Conservation (phyloP, 257 asterid species). For the Verbascum thapsus region DNA sequence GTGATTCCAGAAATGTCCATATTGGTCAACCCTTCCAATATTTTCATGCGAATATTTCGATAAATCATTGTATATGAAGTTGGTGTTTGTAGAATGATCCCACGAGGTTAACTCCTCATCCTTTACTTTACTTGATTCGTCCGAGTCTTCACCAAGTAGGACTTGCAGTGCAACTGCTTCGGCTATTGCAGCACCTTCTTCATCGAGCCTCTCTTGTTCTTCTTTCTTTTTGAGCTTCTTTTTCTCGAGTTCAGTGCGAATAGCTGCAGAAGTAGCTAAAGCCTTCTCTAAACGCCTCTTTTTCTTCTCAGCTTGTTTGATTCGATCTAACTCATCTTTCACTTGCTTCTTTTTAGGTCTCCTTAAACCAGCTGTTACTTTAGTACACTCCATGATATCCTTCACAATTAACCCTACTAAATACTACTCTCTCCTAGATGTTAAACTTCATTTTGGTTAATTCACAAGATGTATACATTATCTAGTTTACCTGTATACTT, state of each 20-base stretch:
- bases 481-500: slow-evolving; percentile 36
- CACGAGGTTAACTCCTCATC: slow-evolving; percentile 56
- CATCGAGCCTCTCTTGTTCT: slow-evolving; percentile 87
- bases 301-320: slow-evolving; percentile 87
- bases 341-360: slow-evolving; percentile 78
- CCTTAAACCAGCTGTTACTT: slow-evolving; percentile 49
- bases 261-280: slow-evolving; percentile 86
- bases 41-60: slow-evolving; percentile 42
- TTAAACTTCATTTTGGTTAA: slow-evolving; percentile 28
- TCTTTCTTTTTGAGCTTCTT: slow-evolving; percentile 79
- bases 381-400: slow-evolving; percentile 62
- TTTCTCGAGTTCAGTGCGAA: slow-evolving; percentile 70
- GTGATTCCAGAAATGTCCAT: slow-evolving; percentile 35
- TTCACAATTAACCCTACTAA: slow-evolving; percentile 1
- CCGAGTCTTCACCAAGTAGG: slow-evolving; percentile 79
- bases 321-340: slow-evolving; percentile 80
- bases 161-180: slow-evolving; percentile 88
- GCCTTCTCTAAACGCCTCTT: slow-evolving; percentile 86
- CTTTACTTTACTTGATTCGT: slow-evolving; percentile 51
- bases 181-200: slow-evolving; percentile 86
- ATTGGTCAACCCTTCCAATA: slow-evolving; percentile 26
- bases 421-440: slow-evolving; percentile 19
- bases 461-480: slow-evolving; percentile 40
- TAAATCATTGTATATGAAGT: slow-evolving; percentile 35
- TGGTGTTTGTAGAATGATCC: slow-evolving; percentile 46